phyloP scores from a whole-genome alignment of 208 protist species.

The Leishmania amazonensis region DNA sequence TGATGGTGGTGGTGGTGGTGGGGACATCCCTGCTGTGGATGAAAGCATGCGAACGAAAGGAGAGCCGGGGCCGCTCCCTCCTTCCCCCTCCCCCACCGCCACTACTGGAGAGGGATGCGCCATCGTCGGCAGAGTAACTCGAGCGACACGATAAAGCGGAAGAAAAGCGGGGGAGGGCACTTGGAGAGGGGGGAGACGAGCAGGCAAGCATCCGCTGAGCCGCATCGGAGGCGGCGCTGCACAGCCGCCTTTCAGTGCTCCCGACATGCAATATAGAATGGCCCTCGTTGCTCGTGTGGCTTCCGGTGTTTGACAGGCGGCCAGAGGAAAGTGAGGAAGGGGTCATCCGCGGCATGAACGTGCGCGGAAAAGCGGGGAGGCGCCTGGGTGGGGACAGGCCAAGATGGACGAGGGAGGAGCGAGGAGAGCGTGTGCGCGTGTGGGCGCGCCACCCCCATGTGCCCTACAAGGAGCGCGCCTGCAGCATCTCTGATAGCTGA shows the following conservation, averaged over 20 bases:
- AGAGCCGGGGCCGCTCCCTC: not conserved
- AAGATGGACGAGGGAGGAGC: not conserved
- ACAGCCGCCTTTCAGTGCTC: not conserved
- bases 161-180: not conserved
- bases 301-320: not conserved
- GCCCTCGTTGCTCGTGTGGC: not conserved
- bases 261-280: not conserved
- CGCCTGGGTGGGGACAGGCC: not conserved
- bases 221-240: not conserved
- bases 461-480: conserved; percentile 13
- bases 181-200: not conserved
- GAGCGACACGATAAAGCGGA: not conserved
- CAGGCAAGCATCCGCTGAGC: not conserved
- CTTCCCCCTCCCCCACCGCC: not conserved
- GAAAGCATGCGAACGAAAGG: not conserved
- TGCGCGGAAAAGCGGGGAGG: not conserved
- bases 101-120: not conserved
- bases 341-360: not conserved
- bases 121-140: not conserved
- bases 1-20: no score
- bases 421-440: not conserved
- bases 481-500: conserved; percentile 47
- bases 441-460: not conserved
- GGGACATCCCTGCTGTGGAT: not conserved
- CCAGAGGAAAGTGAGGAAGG: not conserved